Percentiles rank a stretch among this genome's conserved stretches.
Evolutionary conservation across 2,329 filamentous ascomycete genomes (phyloP).

Genomic region (Scleromitrula shiraiana): DNA sequence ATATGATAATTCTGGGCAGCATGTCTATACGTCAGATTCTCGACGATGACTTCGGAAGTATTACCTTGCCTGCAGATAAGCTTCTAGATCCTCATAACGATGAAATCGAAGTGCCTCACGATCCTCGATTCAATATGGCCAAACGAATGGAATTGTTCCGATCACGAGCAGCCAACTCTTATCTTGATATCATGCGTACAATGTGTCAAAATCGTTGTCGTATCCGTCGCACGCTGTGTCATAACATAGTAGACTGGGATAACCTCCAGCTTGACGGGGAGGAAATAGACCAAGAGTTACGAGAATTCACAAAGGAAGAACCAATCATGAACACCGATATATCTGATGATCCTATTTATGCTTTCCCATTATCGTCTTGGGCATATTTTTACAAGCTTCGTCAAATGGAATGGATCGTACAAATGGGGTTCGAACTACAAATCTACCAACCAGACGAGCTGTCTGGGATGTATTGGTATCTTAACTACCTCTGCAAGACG

Average conservation of each 20-base stretch:
- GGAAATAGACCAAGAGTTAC: slow-evolving; percentile 63
- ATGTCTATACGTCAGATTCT: slow-evolving; percentile 67
- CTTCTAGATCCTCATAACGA: slow-evolving; percentile 70
- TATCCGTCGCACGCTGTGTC: slow-evolving; percentile 79
- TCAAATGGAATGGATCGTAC: slow-evolving; percentile 78
- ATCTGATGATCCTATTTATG: slow-evolving; percentile 48
- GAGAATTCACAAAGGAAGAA: slow-evolving; percentile 51
- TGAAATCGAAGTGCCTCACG: slow-evolving; percentile 63
- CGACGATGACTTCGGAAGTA: slow-evolving; percentile 70
- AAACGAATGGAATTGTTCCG: slow-evolving; percentile 65
- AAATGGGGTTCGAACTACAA: slow-evolving; percentile 89
- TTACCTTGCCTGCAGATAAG: slow-evolving; percentile 63
- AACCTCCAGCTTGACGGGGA: slow-evolving; percentile 74
- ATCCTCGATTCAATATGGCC: slow-evolving; percentile 66
- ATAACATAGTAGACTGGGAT: slow-evolving; percentile 78
- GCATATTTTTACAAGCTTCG: slow-evolving; percentile 83
- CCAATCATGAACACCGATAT: slow-evolving; percentile 43
- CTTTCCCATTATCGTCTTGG: slow-evolving; percentile 79
- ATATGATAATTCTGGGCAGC: slow-evolving; percentile 59
- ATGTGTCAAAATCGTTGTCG: slow-evolving; percentile 87
- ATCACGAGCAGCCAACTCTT: slow-evolving; percentile 56
- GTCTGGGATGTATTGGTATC: slow-evolving; percentile 83
- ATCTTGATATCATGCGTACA: slow-evolving; percentile 74
- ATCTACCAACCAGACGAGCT: slow-evolving; percentile 83
- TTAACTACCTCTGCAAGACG: slow-evolving; percentile 65